Base-by-base conservation (phyloP, 768 basidiomycete species). In the Dentipellis sp. region DNA sequence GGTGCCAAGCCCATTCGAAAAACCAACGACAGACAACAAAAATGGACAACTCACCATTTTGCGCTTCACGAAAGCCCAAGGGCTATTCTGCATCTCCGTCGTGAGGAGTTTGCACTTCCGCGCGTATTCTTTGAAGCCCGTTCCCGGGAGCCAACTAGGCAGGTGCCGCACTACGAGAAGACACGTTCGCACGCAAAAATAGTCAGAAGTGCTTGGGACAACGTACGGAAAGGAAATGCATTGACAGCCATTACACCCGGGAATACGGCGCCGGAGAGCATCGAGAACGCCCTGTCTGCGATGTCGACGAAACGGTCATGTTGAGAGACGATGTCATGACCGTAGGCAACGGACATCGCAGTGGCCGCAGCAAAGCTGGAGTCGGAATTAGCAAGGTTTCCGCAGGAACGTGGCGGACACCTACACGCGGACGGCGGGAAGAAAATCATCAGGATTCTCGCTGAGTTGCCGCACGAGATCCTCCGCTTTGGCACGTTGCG, bases 201-300 rank as follows among this genome's bases (percentile, higher is more conserved):
- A 29, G 29, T 29, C 29, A 6, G 3, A 29, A 29, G 29, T 29
- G 29, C 29, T 29, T 29, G 29, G 29, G 6, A 29, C 29, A 6
- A 40, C 42, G 17, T 42, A 21, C 35, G 56, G 4, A 53, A 37
- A 8, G 22, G 17, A 22, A n/a, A 7, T 22, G 37, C 35, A 14
- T 52, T 38, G 1, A 36, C 19, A 10, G 34, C 7, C 39, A 40
- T 35, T 17, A 52, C 56, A 12, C 55, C 56, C 14, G 12, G 56
- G 40, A 52, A 69, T 49, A 29, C 59, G 56, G 54, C 80, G 40
- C 35, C 42, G 34, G 22, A 58, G 23, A 39, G 12, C 50, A 23
- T 48, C 34, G 10, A 37, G 21, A 63, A n/a, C 5, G 50, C 54
- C 42, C 53, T 54, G 17, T 60, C 51, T 2, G 62, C 62, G 4